phyloP scores from a whole-genome alignment of 345 rosid species.

The Noccaea caerulescens region DNA sequence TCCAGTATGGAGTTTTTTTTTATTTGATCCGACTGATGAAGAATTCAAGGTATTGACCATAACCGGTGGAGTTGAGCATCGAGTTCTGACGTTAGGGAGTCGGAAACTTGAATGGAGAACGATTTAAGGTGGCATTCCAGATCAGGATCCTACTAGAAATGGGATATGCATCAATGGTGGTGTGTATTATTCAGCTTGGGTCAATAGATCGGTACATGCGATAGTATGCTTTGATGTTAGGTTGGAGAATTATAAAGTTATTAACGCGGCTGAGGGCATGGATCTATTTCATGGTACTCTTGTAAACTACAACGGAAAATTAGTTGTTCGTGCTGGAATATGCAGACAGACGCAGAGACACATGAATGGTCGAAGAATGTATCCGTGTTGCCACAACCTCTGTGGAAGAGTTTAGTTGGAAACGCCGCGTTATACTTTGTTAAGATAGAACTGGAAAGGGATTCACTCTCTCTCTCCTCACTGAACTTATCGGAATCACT shows the following conservation, averaged over 20 bases:
- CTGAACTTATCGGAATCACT: no score
- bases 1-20: not conserved
- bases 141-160: not conserved
- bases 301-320: not conserved
- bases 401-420: not conserved
- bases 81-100: not conserved
- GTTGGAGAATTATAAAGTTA: no score
- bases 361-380: not conserved
- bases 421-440: not conserved
- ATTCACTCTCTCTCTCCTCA: no score
- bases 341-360: not conserved
- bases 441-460: no score
- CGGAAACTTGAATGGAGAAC: not conserved
- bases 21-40: not conserved
- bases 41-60: conserved; percentile 7
- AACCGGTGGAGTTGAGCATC: not conserved
- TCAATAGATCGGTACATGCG: not conserved
- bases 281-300: not conserved
- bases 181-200: not conserved
- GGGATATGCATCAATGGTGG: not conserved
- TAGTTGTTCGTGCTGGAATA: no score
- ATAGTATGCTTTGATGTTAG: not conserved
- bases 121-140: not conserved
- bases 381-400: not conserved
- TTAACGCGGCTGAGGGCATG: not conserved